Evolutionary conservation across 768 basidiomycete species (phyloP).

Genomic region (Hypholoma fasciculare): DNA sequence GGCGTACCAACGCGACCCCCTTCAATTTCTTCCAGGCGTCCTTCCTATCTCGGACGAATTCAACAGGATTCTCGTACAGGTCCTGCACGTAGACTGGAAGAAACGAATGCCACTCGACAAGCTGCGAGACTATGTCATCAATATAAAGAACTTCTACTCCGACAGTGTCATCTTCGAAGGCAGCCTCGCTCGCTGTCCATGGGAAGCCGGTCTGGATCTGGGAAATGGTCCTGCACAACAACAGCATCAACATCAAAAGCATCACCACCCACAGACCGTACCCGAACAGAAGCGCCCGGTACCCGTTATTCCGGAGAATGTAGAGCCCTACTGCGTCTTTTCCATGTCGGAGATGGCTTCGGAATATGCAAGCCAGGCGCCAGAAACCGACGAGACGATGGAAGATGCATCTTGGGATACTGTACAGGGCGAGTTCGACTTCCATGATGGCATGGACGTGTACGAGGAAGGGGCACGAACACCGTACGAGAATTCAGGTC

Average conservation of each 20-base stretch:
- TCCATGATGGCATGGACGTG: constrained; percentile 10
- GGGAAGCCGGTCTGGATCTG: constrained; percentile 58
- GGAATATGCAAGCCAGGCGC: constrained; percentile 13
- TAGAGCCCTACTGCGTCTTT: constrained; percentile 22
- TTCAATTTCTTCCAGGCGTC: constrained; percentile 79
- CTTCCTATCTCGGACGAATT: constrained; percentile 77
- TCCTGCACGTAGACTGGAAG: constrained; percentile 72
- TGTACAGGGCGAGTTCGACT: constrained; percentile 5
- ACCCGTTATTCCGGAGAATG: constrained; percentile 16
- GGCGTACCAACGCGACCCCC: constrained; percentile 77
- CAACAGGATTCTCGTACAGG: constrained; percentile 71
- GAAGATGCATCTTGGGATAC: constrained; percentile 10
- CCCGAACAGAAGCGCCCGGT: constrained; percentile 15
- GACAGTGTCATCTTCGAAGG: constrained; percentile 79
- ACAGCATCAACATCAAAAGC: not conserved
- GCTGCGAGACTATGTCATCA: constrained; percentile 56
- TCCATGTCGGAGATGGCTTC: constrained; percentile 13
- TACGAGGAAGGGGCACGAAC: constrained; percentile 11
- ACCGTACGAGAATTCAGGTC: constrained; percentile 14
- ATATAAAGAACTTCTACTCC: constrained; percentile 66
- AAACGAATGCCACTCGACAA: constrained; percentile 51
- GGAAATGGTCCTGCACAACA: constrained; percentile 14
- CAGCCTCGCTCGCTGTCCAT: constrained; percentile 75
- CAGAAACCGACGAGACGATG: constrained; percentile 8
- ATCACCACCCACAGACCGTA: not conserved